Evolutionary conservation across 2,329 filamentous ascomycete species (phyloP).

Genomic region (Aspergillus sp.): DNA sequence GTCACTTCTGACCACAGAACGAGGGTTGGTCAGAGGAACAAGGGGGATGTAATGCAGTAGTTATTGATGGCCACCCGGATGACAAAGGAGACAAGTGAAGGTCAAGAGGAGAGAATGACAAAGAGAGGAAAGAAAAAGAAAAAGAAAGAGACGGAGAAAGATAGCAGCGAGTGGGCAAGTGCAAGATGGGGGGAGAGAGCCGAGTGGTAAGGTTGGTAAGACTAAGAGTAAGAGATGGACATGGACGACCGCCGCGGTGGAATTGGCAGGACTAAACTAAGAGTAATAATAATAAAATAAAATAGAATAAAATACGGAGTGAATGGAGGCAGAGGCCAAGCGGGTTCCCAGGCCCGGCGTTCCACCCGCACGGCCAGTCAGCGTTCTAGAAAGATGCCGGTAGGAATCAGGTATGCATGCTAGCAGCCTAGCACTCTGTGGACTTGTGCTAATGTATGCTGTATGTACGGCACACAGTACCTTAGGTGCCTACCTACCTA

Average conservation of each 20-base stretch:
- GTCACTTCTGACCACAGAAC: not conserved
- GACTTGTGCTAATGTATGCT: not conserved
- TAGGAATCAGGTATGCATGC: too few relatives aligned
- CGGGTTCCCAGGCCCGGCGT: constrained; percentile 9
- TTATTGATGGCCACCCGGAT: not conserved
- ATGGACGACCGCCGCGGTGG: not conserved
- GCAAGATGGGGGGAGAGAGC: constrained; percentile 12
- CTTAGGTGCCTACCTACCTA: too few relatives aligned
- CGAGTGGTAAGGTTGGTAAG: constrained; percentile 11
- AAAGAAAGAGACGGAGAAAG: constrained; percentile 7
- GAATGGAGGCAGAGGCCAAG: constrained; percentile 2
- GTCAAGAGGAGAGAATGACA: not conserved
- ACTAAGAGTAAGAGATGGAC: not conserved
- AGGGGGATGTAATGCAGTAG: not conserved
- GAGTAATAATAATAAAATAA: not conserved
- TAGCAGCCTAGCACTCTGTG: too few relatives aligned
- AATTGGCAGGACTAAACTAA: not conserved
- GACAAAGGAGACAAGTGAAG: not conserved
- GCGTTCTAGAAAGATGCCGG: constrained; percentile 11
- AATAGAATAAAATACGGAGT: too few relatives aligned
- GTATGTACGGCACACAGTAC: constrained; percentile 3
- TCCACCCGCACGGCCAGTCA: constrained; percentile 14
- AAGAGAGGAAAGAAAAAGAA: constrained; percentile 4
- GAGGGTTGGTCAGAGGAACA: not conserved
- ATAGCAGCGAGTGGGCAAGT: constrained; percentile 2